Conservation (phyloP, 257 asterid genomes). For the Lycium ferocissimum region DNA sequence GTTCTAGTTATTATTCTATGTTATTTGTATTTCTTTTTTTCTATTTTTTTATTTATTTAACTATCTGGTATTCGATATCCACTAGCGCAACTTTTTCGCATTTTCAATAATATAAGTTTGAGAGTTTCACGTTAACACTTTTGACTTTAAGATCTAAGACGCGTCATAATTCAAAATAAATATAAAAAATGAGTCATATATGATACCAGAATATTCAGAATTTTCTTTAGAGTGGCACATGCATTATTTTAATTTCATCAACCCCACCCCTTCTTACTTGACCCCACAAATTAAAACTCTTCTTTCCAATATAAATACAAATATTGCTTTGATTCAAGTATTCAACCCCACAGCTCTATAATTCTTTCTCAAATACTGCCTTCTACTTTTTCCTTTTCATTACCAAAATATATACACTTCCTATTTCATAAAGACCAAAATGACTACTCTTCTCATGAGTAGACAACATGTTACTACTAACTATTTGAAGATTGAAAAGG, state of each 20-base stretch:
- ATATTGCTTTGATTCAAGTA: neutral
- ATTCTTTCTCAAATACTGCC: neutral
- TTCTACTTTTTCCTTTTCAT: too few species aligned
- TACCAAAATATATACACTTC: neutral
- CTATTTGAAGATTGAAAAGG: constrained; percentile 14
- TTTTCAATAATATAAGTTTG: too few species aligned
- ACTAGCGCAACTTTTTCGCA: too few species aligned
- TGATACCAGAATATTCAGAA: neutral
- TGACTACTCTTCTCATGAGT: neutral
- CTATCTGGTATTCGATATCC: too few species aligned
- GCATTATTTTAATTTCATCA: neutral
- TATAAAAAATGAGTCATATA: neutral
- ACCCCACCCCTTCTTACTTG: neutral
- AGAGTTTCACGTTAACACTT: neutral
- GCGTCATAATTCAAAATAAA: neutral
- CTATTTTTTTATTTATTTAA: too few species aligned
- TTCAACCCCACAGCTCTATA: neutral
- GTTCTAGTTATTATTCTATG: too few species aligned
- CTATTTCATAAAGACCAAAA: constrained; percentile 7
- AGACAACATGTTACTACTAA: neutral
- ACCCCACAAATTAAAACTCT: neutral
- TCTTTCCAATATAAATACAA: neutral
- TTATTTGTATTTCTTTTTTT: too few species aligned
- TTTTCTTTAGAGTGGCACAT: neutral
- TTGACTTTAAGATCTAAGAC: neutral